Percentiles rank a stretch among this genome's conserved stretches.
phyloP scores from a whole-genome alignment of 2,329 filamentous ascomycete genomes.

The Emericellopsis cladophorae region DNA sequence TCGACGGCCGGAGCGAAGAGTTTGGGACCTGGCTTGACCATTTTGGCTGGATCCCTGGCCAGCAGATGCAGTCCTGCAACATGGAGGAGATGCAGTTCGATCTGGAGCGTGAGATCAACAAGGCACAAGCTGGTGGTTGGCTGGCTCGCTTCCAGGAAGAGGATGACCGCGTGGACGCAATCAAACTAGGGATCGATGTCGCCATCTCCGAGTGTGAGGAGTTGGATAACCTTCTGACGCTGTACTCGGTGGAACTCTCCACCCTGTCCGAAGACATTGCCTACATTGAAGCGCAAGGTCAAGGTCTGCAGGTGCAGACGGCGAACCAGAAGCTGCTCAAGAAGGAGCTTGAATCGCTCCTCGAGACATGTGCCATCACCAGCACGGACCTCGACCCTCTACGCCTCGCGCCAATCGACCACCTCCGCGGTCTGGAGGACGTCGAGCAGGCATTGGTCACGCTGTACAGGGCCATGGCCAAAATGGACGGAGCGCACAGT shows the following conservation, averaged over 20 bases:
- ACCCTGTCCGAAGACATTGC: conserved; percentile 92
- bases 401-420: conserved; percentile 60
- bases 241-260: conserved; percentile 89
- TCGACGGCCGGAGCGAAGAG: conserved; percentile 65
- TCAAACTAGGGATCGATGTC: conserved; percentile 75
- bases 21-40: conserved; percentile 76
- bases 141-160: conserved; percentile 73
- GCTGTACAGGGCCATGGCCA: conserved; percentile 84
- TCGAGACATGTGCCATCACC: conserved; percentile 85
- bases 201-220: conserved; percentile 95
- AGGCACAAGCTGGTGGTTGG: conserved; percentile 88
- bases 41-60: conserved; percentile 75
- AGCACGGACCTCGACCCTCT: conserved; percentile 61
- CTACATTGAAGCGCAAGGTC: conserved; percentile 93
- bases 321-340: conserved; percentile 92
- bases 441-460: conserved; percentile 68
- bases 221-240: conserved; percentile 80
- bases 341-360: conserved; percentile 75
- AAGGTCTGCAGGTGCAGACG: conserved; percentile 92
- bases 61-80: conserved; percentile 59
- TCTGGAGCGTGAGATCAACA: conserved; percentile 76
- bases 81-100: conserved; percentile 74
- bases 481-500: conserved; percentile 49
- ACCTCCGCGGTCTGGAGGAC: conserved; percentile 55
- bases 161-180: conserved; percentile 77